A percentile compares a stretch with the other conserved stretches of the same genome.
phyloP scores from a whole-genome alignment of 805 yeast genomes.

The Ogataea parapolymorpha region DNA sequence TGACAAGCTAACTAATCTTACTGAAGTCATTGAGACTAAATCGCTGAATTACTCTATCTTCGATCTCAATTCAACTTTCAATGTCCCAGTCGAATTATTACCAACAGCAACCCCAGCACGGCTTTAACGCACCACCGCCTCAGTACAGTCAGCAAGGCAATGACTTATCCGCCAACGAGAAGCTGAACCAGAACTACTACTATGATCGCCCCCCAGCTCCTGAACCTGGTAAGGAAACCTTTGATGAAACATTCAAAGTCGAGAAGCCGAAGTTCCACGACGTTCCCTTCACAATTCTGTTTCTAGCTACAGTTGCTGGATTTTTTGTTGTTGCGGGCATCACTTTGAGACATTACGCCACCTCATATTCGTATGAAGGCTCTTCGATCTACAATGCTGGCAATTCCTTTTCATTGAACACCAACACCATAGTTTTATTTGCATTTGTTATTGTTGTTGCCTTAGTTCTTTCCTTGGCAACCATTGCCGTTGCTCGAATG shows the following conservation, averaged over 20 bases:
- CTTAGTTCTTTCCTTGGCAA: constrained; percentile 51
- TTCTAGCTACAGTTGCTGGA: constrained; percentile 45
- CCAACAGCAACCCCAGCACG: constrained; percentile 14
- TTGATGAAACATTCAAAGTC: constrained; percentile 67
- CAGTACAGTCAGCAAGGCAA: constrained; percentile 12
- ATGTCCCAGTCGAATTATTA: constrained; percentile 11
- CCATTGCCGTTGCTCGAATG: constrained; percentile 59
- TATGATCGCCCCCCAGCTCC: constrained; percentile 30
- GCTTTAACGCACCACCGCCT: constrained; percentile 10
- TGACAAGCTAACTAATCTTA: background rate
- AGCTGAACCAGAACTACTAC: constrained; percentile 14
- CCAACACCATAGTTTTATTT: constrained; percentile 71
- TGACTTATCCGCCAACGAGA: constrained; percentile 12
- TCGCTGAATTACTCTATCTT: background rate
- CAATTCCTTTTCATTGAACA: constrained; percentile 61
- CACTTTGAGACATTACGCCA: constrained; percentile 60
- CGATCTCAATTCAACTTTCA: background rate
- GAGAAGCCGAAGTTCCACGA: constrained; percentile 65
- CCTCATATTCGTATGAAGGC: constrained; percentile 55
- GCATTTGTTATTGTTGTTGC: constrained; percentile 62
- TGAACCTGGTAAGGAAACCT: constrained; percentile 37
- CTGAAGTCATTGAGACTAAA: background rate
- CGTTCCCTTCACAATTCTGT: constrained; percentile 61
- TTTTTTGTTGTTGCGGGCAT: constrained; percentile 69
- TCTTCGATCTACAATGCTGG: constrained; percentile 54